phyloP scores from a whole-genome alignment of 2,329 filamentous ascomycete genomes.

The Botryotinia calthae region DNA sequence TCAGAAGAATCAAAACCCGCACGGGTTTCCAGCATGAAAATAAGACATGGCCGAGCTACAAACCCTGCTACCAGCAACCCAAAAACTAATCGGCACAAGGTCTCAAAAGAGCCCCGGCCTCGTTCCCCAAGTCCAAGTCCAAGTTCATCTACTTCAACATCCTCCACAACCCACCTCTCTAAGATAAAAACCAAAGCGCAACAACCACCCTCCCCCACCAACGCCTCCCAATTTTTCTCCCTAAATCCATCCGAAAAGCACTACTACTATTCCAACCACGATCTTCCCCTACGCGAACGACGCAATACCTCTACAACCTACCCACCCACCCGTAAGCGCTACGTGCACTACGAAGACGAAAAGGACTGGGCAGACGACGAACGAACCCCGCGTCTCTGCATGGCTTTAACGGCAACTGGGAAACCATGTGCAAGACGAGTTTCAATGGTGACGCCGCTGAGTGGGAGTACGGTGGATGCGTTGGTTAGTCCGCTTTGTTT shows the following conservation, averaged over 20 bases:
- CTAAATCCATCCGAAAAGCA: background rate
- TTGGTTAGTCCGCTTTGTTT: background rate
- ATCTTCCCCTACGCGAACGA: background rate
- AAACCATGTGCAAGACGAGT: constrained; percentile 7
- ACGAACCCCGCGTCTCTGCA: background rate
- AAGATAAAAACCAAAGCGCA: background rate
- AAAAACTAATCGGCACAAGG: fast-evolving
- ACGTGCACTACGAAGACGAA: constrained; percentile 10
- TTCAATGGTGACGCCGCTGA: background rate
- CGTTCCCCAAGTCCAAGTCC: background rate
- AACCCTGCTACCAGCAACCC: background rate
- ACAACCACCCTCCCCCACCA: background rate
- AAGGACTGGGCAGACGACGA: background rate
- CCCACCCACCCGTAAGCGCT: background rate
- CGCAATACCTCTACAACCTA: background rate
- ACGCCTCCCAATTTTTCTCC: background rate
- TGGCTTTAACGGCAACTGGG: background rate
- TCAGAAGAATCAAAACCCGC: too few species aligned
- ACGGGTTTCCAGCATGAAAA: too few species aligned
- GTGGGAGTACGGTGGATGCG: background rate
- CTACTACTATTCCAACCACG: background rate
- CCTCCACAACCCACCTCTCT: background rate
- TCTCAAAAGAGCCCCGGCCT: background rate
- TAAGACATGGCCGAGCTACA: background rate
- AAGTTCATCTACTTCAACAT: background rate